Evolutionary conservation across 257 asterid species (phyloP), one percentile per base, ranked within the genome.

Genomic region (Echites panduratus): DNA sequence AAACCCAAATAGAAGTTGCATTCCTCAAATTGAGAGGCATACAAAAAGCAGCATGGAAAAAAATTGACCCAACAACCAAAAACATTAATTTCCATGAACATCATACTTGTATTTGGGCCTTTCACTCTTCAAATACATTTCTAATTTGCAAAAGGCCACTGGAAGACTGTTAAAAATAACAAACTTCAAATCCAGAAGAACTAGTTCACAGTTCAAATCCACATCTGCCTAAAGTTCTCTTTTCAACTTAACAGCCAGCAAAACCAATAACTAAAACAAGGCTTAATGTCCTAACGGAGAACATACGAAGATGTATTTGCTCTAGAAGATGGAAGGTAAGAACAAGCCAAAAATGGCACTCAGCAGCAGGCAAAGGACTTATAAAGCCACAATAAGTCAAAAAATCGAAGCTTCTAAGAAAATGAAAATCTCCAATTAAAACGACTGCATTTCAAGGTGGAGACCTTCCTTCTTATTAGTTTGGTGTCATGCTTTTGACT

Each of bases 171-270:
- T 3, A 16, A 35, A 62, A 4, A 16, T 27, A 61, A 59, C 22
- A 61, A 58, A 22, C 11, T 61, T 27, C 27, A 27, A 13, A 35
- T 29, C 66, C 44, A 3, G 20, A 16, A 61, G 66, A 32, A 32
- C 47, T 62, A 40, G 20, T 24, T 32, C 35, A 32, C 14, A 62
- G 45, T 62, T 62, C 14, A 24, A 62, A 32, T 29, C 24, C 68
- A 62, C 16, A 32, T 62, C 47, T 62, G 35, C 68, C 32, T 9
- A 62, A 62, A 32, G 66, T 59, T 59, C 66, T 59, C 66, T 59
- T 27, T 59, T 59, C 8, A 12, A 4, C 66, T 59, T 32, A 14
- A 59, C 1, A 27, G 11, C 27, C 5, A 19, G 9, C 26, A 20
- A 70, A 70, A 45, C 12, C 16, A 53, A 20, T 14, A 53, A 2